Evolutionary conservation across 108 stramenopile genomes (phyloP), one percentile per base, ranked within the genome.

Genomic region (Nitzschia putrida): DNA sequence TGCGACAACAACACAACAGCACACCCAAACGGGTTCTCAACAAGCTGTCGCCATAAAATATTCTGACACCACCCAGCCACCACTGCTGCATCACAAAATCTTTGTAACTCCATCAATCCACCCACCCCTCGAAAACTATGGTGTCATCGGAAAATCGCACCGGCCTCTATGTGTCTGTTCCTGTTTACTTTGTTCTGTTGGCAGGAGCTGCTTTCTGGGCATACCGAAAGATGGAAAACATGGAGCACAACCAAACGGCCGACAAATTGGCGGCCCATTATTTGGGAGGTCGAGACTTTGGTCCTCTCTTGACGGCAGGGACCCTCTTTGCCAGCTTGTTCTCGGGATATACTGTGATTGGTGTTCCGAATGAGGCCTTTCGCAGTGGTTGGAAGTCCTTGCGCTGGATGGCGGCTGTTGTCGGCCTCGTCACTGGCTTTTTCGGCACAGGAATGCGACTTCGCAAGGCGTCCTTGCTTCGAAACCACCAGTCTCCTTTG

Each of bases 311-410:
- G 49, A 72, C 71, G 1, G 75, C 75, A 8, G 67, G 71, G 7
- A 81, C 80, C 5, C 24, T 81, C 1, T 81, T 81, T 68, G 80
- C 80, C 7, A 47, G 50, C 43, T 22, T 81, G 6, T 76, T 76
- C 37, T 57, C 47, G 40, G 80, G 80, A 12, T 81, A 76, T 41
- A 76, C 75, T n/a, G 71, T 81, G 13, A 23, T 81, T 34, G 80
- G 80, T 47, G 49, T 73, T 25, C 80, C 80, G 9, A 72, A 68
- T 45, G 80, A 76, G 53, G 44, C 73, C 21, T 76, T 53, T 52
- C 14, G 37, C 0, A 25, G 2, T 22, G 80, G 80, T 61, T 81
- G 60, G 69, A 13, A 42, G 8, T 5, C 54, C 2, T 18, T 79
- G 14, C 51, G 61, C 2, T 79, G 78, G 78, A 23, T 79, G 18